Evolutionary conservation across 2,329 filamentous ascomycete species (phyloP), one percentile per base, ranked within the genome.

Genomic region (Trichophyton benhamiae): DNA sequence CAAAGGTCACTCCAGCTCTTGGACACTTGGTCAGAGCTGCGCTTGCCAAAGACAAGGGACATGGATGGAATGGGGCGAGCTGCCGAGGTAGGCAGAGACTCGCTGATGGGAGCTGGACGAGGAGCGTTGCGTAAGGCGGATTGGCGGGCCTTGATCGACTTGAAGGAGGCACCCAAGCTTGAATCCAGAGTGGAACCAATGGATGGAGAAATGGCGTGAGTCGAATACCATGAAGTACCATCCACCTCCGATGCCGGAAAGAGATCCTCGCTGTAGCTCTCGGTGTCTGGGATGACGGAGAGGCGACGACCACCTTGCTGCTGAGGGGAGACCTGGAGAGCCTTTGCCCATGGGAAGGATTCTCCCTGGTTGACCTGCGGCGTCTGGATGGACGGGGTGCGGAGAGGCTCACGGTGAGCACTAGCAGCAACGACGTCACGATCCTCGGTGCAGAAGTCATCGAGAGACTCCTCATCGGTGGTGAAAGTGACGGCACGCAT

Each of bases 1-100:
- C 91, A 96, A 74, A 97, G 85, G 73, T 99, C 94, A 70, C 91
- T 96, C 94, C 94, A 99, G 79, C 94, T 97, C 86, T 97, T 97
- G 61, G 94, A 96, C 57, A 95, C 89, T 57, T 82, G 79, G 53
- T 92, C 87, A 65, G 84, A 83, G 72, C 87, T 85, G 41, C 72
- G 71, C 70, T 85, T 85, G 59, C 88, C 89, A 71, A 95, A 92
- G 58, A 92, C 83, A 70, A 87, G 83, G 3, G 88, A 85, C 80
- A 92, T 86, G 64, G 88, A 86, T 60, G 83, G 79, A 67, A 86
- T 78, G 46, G 83, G 82, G 72, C 81, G 77, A 68, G 78, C 71
- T 65, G 84, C 80, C 67, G 83, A 83, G 63, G 72, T 77, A 0
- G 89, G 87, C 71, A 94, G 85, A 13, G 87, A 88, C 75, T 91